phyloP scores from a whole-genome alignment of 345 rosid species.

The thale cress (Arabidopsis thaliana) region DNA sequence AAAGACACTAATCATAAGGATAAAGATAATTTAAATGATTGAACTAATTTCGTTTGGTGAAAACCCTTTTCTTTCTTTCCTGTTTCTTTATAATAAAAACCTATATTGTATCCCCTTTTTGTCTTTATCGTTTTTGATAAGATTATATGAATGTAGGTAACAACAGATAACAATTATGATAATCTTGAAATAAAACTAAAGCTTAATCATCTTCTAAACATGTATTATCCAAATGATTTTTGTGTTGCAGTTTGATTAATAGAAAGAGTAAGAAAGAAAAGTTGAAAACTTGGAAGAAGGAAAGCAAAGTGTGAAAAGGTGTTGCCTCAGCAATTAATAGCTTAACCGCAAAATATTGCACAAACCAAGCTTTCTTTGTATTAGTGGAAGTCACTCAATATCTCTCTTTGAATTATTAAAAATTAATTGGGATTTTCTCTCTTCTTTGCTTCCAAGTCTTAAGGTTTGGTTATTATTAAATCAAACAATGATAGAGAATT shows the following conservation, averaged over 20 bases:
- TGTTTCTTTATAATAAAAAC: background rate
- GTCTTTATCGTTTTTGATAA: slow-evolving; percentile 36
- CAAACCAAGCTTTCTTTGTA: slow-evolving; percentile 49
- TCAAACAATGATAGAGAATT: slow-evolving; percentile 13
- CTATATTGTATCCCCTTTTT: slow-evolving; percentile 30
- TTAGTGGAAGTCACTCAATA: slow-evolving; percentile 68
- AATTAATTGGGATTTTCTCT: background rate
- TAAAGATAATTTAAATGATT: slow-evolving; percentile 39
- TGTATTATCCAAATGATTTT: slow-evolving; percentile 16
- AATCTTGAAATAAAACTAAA: background rate
- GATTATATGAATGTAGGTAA: slow-evolving; percentile 42
- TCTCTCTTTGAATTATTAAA: slow-evolving; percentile 31
- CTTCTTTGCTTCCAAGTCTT: slow-evolving; percentile 51
- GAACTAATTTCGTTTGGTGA: slow-evolving; percentile 46
- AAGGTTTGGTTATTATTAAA: slow-evolving; percentile 34
- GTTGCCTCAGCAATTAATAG: slow-evolving; percentile 53
- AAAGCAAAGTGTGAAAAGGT: slow-evolving; percentile 43
- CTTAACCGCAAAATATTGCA: slow-evolving; percentile 81
- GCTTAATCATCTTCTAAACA: background rate
- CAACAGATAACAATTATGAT: slow-evolving; percentile 30
- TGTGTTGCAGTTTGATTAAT: slow-evolving; percentile 22
- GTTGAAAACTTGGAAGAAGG: slow-evolving; percentile 27
- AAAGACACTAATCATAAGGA: slow-evolving; percentile 47
- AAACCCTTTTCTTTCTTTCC: slow-evolving; percentile 15
- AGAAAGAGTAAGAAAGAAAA: slow-evolving; percentile 30